Base-by-base conservation (phyloP, 78 protist genomes). In the Salpingoeca rosetta region DNA sequence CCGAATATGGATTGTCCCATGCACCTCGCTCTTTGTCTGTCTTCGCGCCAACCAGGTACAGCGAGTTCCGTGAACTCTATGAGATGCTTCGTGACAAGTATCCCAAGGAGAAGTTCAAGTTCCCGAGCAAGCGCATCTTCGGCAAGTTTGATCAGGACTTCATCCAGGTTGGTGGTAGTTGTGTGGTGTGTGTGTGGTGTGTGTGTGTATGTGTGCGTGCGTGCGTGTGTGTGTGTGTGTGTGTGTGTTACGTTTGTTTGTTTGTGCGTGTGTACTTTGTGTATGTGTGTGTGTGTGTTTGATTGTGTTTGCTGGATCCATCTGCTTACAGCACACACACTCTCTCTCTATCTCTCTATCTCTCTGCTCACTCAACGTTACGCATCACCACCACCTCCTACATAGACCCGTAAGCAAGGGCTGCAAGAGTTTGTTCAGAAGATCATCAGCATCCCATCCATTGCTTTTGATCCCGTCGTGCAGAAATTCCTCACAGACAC, bases 141-240 rank as follows among this genome's bases (percentile, higher is more conserved):
- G 81, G 81, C 35, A 77, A 77, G n/a, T 77, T 77, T 77, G 81
- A 77, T 31, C 81, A 44, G 36, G 65, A 51, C 65, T 51, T 51
- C 65, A 51, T 51, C 65, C 7, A 51, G 65, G 65, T 51, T 7
- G n/a, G n/a, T n/a, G n/a, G n/a, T n/a, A n/a, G n/a, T n/a, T n/a
- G n/a, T n/a, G n/a, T n/a, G n/a, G n/a, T n/a, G n/a, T n/a, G n/a
- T n/a, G n/a, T n/a, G n/a, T n/a, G n/a, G n/a, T n/a, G n/a, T n/a
- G n/a, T n/a, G n/a, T n/a, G n/a, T n/a, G n/a, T n/a, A n/a, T n/a
- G n/a, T n/a, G n/a, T n/a, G n/a, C n/a, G n/a, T n/a, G n/a, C n/a
- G n/a, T n/a, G n/a, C n/a, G n/a, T n/a, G n/a, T n/a, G n/a, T n/a
- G n/a, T n/a, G n/a, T n/a, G n/a, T n/a, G n/a, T n/a, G n/a, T n/a